Conservation (phyloP, 257 asterid genomes). For the Lycium ferocissimum region DNA sequence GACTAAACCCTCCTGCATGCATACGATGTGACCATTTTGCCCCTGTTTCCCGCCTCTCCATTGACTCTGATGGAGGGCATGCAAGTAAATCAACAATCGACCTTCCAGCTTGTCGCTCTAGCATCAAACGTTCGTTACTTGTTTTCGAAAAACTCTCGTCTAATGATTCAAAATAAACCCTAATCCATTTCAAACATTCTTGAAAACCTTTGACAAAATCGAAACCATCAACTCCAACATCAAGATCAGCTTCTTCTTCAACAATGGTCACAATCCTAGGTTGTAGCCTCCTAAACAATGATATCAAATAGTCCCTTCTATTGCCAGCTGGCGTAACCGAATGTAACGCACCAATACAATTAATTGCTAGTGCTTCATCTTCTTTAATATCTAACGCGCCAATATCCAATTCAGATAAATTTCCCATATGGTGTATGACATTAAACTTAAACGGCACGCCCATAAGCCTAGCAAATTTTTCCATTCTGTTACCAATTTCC, state of each 20-base stretch:
- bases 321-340: slow-evolving; percentile 56
- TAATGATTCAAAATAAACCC: slow-evolving; percentile 87
- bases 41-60: slow-evolving; percentile 87
- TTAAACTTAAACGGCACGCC: slow-evolving; percentile 87
- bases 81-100: slow-evolving; percentile 90
- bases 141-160: slow-evolving; percentile 76
- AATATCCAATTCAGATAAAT: slow-evolving; percentile 68
- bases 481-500: slow-evolving; percentile 86
- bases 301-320: slow-evolving; percentile 60
- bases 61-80: slow-evolving; percentile 64
- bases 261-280: slow-evolving; percentile 80
- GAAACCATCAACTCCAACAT: slow-evolving; percentile 61
- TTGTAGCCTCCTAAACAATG: slow-evolving; percentile 59
- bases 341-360: slow-evolving; percentile 75
- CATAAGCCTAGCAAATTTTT: slow-evolving; percentile 93
- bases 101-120: slow-evolving; percentile 86
- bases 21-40: slow-evolving; percentile 77
- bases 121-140: slow-evolving; percentile 88
- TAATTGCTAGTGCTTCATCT: slow-evolving; percentile 81
- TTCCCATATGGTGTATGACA: slow-evolving; percentile 73
- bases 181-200: slow-evolving; percentile 88
- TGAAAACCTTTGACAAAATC: slow-evolving; percentile 73
- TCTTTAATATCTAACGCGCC: slow-evolving; percentile 60
- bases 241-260: slow-evolving; percentile 94
- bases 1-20: slow-evolving; percentile 67